These are phyloP conservation scores for Stropharia rugosoannulata DNA, from an alignment of 768 basidiomycete species.

Conservation along the genomic window DNA sequence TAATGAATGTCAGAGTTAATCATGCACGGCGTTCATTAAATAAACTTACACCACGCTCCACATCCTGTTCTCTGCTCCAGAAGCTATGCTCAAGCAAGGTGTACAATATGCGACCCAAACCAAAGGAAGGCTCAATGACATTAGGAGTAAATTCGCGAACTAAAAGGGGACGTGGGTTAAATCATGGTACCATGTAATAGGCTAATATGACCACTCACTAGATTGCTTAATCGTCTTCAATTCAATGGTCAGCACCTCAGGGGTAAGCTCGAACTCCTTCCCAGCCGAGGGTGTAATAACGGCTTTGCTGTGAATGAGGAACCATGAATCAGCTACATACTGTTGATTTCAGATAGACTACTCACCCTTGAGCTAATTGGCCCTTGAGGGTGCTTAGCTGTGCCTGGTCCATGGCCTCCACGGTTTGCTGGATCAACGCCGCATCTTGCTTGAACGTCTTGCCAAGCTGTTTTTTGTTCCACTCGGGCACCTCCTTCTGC, in stretches of 20 bases:
- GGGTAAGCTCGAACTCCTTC: slow-evolving; percentile 66
- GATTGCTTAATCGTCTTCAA: slow-evolving; percentile 86
- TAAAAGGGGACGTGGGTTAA: slow-evolving; percentile 28
- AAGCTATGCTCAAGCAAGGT: slow-evolving; percentile 92
- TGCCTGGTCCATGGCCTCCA: slow-evolving; percentile 67
- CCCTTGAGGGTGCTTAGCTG: slow-evolving; percentile 64
- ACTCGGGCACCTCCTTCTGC: slow-evolving; percentile 75
- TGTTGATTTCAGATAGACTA: slow-evolving; percentile 7
- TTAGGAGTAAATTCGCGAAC: slow-evolving; percentile 96
- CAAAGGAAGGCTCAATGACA: slow-evolving; percentile 98
- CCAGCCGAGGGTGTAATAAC: slow-evolving; percentile 59
- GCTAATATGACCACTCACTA: slow-evolving; percentile 44
- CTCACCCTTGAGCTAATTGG: slow-evolving; percentile 75
- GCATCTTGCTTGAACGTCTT: slow-evolving; percentile 88
- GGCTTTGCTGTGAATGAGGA: slow-evolving; percentile 40
- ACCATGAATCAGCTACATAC: neutral
- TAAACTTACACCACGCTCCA: slow-evolving; percentile 78
- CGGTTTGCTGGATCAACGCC: slow-evolving; percentile 57
- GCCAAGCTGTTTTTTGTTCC: slow-evolving; percentile 87
- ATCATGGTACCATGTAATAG: neutral
- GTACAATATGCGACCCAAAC: slow-evolving; percentile 94
- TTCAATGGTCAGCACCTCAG: slow-evolving; percentile 75
- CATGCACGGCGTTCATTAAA: neutral
- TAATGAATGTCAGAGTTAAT: slow-evolving; percentile 25
- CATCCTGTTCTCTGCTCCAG: slow-evolving; percentile 92